Conservation (phyloP, 1,284 basidiomycete genomes). For the Microbotryum violaceum region DNA sequence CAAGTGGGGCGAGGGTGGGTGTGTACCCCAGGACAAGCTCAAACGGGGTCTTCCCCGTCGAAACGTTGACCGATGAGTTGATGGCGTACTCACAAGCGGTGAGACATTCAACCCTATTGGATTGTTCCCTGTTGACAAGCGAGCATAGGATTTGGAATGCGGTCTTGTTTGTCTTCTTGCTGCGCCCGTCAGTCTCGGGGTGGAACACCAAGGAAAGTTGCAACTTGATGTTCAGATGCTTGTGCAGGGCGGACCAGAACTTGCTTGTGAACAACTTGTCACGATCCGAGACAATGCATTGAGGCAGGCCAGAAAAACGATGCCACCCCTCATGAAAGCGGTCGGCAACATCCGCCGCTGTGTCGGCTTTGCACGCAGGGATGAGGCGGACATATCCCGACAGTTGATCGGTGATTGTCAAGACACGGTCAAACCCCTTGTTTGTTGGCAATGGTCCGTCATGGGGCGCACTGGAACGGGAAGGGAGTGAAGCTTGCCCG, state of each 20-base stretch:
- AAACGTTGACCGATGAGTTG: no score
- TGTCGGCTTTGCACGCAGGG: conserved; percentile 24
- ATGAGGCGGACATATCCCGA: conserved; percentile 43
- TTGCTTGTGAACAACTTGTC: conserved; percentile 33
- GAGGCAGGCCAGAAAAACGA: conserved; percentile 42
- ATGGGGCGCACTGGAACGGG: conserved; percentile 1
- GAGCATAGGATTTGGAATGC: conserved; percentile 5
- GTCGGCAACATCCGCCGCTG: conserved; percentile 33
- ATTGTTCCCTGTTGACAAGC: conserved; percentile 10
- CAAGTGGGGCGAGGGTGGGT: conserved; percentile 27
- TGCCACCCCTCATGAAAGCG: conserved; percentile 35
- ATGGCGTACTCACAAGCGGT: conserved; percentile 11
- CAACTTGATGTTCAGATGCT: conserved; percentile 22
- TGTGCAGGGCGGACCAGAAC: conserved; percentile 35
- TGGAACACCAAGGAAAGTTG: conserved; percentile 47
- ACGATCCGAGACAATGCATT: no score
- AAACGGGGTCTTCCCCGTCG: no score
- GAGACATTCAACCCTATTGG: conserved; percentile 19
- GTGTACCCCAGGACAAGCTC: no score
- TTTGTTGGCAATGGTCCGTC: conserved; percentile 43
- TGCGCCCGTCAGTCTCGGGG: conserved; percentile 41
- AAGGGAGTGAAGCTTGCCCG: conserved; percentile 12
- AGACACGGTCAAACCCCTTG: conserved; percentile 41
- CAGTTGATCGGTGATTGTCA: conserved; percentile 42
- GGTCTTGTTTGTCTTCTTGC: conserved; percentile 26